Base-by-base conservation (phyloP, 2,329 filamentous ascomycete species). In the Paracorniculantispora psalliotae region DNA sequence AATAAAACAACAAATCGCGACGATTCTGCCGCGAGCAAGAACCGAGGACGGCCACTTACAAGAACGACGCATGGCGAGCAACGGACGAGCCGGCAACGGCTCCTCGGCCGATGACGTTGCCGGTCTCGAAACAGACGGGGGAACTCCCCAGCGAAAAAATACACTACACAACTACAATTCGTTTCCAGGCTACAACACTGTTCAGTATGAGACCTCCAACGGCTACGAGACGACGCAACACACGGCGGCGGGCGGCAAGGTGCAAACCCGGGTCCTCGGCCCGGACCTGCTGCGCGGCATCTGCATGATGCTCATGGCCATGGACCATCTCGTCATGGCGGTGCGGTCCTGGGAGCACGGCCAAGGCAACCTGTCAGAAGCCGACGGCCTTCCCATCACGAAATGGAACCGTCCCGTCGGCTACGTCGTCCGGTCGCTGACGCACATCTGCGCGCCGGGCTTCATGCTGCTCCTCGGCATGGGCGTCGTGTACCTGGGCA, bases 401-500 rank as follows among this genome's bases (percentile, higher is more conserved):
- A 50, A 61, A 4, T 79, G 75, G 75, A 79, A 76, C 58, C 67
- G 65, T 0, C 65, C 71, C 0, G 62, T 69, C 4, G 75, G 69
- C 7, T 77, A 75, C 60, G 48, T 68, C n/a, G 65, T 76, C 25
- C 74, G 77, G 8, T 73, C 72, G 0, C 65, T 79, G 4, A 76
- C 76, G 0, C 77, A 79, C 23, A 69, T 79, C 7, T 79, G 77
- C 66, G 77, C 72, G 1, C 68, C 77, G 0, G 77, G 77, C 8
- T 79, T 79, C 61, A 75, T 73, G 0, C 74, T 79, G 39, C 66
- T 79, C n/a, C 67, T 79, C 4, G 77, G 77, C 25, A 72, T 78
- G 64, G 77, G 77, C 8, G 67, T 78, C 10, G 77, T 74, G 0
- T 79, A 77, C 61, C 75, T 79, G 13, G 72, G 75, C 4, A 68